Base-by-base conservation (phyloP, 768 basidiomycete species). In the Obba rivulosa region DNA sequence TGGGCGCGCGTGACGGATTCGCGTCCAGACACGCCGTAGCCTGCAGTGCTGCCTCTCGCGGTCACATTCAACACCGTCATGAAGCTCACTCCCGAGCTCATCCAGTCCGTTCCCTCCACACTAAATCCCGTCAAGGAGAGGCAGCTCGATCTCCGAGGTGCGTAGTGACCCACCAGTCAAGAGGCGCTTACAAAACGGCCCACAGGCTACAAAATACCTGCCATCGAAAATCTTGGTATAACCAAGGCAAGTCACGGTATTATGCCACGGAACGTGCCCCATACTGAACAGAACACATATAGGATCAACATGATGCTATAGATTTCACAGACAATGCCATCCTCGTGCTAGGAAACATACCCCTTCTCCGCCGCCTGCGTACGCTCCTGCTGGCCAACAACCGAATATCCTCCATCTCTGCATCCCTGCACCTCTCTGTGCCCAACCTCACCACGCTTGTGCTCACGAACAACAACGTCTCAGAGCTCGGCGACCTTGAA, bases 161-260 rank as follows among this genome's bases (percentile, higher is more conserved):
- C 49, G 76, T 57, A 17, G 17, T 21, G 20, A 45, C 22, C 14
- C 42, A 20, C 46, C 39, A 10, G 34, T 14, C 31, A 9, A 43
- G 31, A 28, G 23, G 48, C 62, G 66, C 55, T 46, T 43, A 43
- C 55, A 46, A 48, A 42, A 36, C 28, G 31, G 43, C 45, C 56
- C 60, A 57, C 66, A 93, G 91, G 92, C 49, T 87, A 87, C 72
- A 92, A 91, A 79, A 93, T 94, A 57, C 92, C 92, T 46, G 81
- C 87, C 48, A 95, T 95, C 64, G 92, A 95, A 84, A 95, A 95
- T 77, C 77, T 95, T 57, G 92, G 92, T 75, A 87, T 93, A 54
- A 91, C 92, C 66, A 84, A 76, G 76, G 89, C 83, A 66, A 57
- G 80, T 66, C 35, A 49, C 43, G 24, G 23, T 41, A 31, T 43